Conservation (phyloP, 805 yeast genomes). For the Limtongozyma cylindracea region DNA sequence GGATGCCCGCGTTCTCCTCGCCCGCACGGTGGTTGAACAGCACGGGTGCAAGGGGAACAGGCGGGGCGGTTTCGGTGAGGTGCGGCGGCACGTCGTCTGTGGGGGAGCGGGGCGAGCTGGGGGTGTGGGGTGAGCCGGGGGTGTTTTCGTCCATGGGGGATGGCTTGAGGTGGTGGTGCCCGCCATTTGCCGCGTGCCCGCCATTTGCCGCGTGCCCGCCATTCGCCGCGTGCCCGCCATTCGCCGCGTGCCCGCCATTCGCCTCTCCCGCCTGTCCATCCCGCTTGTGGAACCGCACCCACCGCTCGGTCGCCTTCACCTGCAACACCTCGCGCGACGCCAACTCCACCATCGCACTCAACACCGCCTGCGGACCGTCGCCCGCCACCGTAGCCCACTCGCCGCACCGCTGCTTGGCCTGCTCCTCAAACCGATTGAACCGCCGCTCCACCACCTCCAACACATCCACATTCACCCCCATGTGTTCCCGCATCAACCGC, state of each 20-base stretch:
- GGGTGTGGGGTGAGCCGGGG: no score
- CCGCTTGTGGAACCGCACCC: constrained; percentile 11
- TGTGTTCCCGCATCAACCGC: constrained; percentile 88
- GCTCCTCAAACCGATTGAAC: constrained; percentile 21
- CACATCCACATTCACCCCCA: constrained; percentile 81
- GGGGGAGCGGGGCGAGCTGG: no score
- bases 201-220: no score
- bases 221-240: no score
- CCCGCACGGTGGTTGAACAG: constrained; percentile 74
- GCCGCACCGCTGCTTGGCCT: constrained; percentile 17
- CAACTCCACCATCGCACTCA: constrained; percentile 52
- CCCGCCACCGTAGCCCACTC: constrained; percentile 18
- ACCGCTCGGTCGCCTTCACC: constrained; percentile 7
- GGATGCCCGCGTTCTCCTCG: constrained; percentile 58
- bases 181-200: no score
- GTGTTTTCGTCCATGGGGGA: no score
- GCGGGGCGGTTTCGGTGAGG: no score
- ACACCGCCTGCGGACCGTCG: constrained; percentile 7
- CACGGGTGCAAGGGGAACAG: no score
- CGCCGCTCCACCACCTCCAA: constrained; percentile 62
- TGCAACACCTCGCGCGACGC: constrained; percentile 44
- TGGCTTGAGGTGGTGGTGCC: no score
- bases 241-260: no score
- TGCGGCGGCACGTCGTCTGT: no score
- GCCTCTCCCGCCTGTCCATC: no score